Conservation (phyloP, 805 yeast genomes). For the Kodamaea sagamina region DNA sequence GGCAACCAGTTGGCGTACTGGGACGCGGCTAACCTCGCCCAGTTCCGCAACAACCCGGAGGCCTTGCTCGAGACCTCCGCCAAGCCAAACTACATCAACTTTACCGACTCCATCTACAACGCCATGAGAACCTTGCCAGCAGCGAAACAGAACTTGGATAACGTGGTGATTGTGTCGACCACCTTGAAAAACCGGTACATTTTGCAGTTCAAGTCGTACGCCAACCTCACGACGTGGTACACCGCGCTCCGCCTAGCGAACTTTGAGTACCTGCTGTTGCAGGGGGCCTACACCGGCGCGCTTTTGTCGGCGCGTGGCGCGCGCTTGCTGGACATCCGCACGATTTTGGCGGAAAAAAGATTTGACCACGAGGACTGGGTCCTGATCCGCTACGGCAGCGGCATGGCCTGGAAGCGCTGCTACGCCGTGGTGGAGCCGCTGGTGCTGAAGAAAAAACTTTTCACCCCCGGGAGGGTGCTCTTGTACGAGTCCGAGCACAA, state of each 20-base stretch:
- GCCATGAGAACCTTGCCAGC: slow-evolving; percentile 68
- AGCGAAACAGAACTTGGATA: slow-evolving; percentile 61
- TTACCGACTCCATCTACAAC: slow-evolving; percentile 85
- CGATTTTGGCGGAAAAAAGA: slow-evolving; percentile 81
- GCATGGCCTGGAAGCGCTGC: slow-evolving; percentile 97
- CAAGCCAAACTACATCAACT: slow-evolving; percentile 85
- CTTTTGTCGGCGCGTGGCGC: slow-evolving; percentile 89
- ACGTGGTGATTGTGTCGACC: slow-evolving; percentile 87
- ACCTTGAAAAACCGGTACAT: slow-evolving; percentile 87
- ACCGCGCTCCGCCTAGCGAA: slow-evolving; percentile 78
- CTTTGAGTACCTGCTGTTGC: slow-evolving; percentile 79
- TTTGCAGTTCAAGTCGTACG: slow-evolving; percentile 70
- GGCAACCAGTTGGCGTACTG: slow-evolving; percentile 93
- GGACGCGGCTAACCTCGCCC: slow-evolving; percentile 72
- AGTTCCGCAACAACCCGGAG: slow-evolving; percentile 52
- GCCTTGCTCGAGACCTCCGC: slow-evolving; percentile 58
- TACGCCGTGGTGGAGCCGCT: slow-evolving; percentile 86
- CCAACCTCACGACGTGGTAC: slow-evolving; percentile 73
- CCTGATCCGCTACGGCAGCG: slow-evolving; percentile 90
- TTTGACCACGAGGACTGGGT: slow-evolving; percentile 93
- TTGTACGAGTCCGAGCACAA: slow-evolving; percentile 84
- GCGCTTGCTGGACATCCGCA: slow-evolving; percentile 79
- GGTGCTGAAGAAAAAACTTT: slow-evolving; percentile 47
- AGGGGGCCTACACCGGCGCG: slow-evolving; percentile 97
- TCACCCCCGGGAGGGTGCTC: slow-evolving; percentile 64